These are phyloP conservation scores for Phytopythium ostracodes DNA, from an alignment of 352 stramenopile species.

Conservation along the genomic window DNA sequence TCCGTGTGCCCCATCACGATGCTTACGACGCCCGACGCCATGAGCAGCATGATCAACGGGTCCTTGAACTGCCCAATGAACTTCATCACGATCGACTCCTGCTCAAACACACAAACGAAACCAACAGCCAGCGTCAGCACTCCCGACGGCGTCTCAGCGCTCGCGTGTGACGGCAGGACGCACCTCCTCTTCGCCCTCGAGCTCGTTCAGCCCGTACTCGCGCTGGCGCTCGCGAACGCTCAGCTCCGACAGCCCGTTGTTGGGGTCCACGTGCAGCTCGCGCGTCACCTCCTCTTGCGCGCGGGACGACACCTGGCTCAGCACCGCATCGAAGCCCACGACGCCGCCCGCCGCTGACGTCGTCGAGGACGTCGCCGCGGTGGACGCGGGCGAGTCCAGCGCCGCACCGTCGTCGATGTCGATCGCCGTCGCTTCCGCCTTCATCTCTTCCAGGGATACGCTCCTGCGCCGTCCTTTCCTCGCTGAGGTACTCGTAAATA, in stretches of 20 bases:
- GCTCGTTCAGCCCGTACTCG: slow-evolving; percentile 69
- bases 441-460: too few relatives aligned
- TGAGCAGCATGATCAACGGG: slow-evolving; percentile 95
- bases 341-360: neutral
- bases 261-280: slow-evolving; percentile 62
- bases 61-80: slow-evolving; percentile 96
- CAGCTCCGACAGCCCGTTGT: slow-evolving; percentile 54
- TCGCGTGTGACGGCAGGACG: neutral
- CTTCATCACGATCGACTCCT: slow-evolving; percentile 86
- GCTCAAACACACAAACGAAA: too few relatives aligned
- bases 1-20: slow-evolving; percentile 92
- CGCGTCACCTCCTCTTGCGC: slow-evolving; percentile 54
- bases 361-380: neutral
- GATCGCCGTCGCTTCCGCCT: slow-evolving; percentile 2
- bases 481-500: neutral
- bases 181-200: slow-evolving; percentile 63
- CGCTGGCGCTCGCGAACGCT: slow-evolving; percentile 53
- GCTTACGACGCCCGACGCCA: slow-evolving; percentile 90
- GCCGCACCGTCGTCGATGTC: slow-evolving; percentile 3
- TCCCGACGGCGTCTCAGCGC: neutral
- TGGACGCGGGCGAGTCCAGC: slow-evolving; percentile 1
- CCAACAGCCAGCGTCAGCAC: neutral
- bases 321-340: slow-evolving; percentile 8
- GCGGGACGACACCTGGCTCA: slow-evolving; percentile 38
- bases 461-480: neutral